phyloP scores from a whole-genome alignment of 495 filamentous ascomycete genomes.

The Penicillium diatomitis region DNA sequence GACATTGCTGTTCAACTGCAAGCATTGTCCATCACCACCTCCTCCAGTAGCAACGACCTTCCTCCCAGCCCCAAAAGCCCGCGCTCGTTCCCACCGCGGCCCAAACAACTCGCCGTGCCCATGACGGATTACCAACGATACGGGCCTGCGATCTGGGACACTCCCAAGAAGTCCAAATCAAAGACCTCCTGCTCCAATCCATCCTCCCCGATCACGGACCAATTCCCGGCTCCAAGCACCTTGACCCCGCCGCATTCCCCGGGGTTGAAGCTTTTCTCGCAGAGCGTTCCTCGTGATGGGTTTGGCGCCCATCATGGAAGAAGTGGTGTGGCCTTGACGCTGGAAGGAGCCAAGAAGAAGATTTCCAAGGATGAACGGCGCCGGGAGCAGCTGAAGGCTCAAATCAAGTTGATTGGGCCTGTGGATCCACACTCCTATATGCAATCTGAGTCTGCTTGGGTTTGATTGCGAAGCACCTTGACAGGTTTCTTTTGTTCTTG shows the following conservation, averaged over 20 bases:
- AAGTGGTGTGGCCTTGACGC: conserved; percentile 17
- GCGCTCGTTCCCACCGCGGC: conserved; percentile 2
- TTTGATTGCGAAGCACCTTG: conserved; percentile 10
- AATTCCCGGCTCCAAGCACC: conserved; percentile 3
- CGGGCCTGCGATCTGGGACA: conserved; percentile 30
- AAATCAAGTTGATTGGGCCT: conserved; percentile 36
- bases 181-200: conserved; percentile 7
- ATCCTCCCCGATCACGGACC: background rate
- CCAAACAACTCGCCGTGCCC: conserved; percentile 27
- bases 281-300: conserved; percentile 22
- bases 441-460: conserved; percentile 24
- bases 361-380: conserved; percentile 27
- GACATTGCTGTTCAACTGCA: conserved; percentile 7
- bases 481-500: background rate
- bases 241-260: conserved; percentile 11
- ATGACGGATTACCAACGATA: conserved; percentile 30
- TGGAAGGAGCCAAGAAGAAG: conserved; percentile 27
- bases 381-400: conserved; percentile 32
- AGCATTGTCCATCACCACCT: conserved; percentile 17
- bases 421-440: conserved; percentile 28
- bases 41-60: conserved; percentile 6
- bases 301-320: conserved; percentile 25
- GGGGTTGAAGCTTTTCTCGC: conserved; percentile 15
- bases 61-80: conserved; percentile 2
- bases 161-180: conserved; percentile 23